Conservation (phyloP, 495 filamentous ascomycete species). For the Trichoderma reesei region DNA sequence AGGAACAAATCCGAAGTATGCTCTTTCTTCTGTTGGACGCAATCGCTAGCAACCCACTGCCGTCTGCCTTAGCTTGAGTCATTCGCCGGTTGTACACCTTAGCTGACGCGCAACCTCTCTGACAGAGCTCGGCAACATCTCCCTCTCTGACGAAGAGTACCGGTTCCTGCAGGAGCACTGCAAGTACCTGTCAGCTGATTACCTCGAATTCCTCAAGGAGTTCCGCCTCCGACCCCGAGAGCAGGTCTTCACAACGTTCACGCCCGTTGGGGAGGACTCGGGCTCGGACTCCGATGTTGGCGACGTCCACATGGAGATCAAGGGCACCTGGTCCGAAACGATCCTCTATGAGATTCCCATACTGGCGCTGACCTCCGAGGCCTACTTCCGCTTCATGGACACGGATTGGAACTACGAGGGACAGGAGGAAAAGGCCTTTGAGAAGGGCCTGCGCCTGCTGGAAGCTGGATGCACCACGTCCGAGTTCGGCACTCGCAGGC, state of each 20-base stretch:
- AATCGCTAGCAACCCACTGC: not conserved
- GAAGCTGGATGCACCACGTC: constrained; percentile 80
- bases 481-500: constrained; percentile 82
- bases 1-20: constrained; percentile 68
- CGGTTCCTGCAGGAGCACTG: constrained; percentile 69
- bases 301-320: constrained; percentile 59
- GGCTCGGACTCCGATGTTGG: constrained; percentile 62
- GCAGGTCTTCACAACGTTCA: constrained; percentile 66
- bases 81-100: not conserved
- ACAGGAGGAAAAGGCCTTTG: constrained; percentile 72
- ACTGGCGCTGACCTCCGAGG: constrained; percentile 82
- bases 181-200: constrained; percentile 66
- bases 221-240: constrained; percentile 74
- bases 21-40: not conserved
- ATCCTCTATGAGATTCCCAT: constrained; percentile 97
- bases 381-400: constrained; percentile 93
- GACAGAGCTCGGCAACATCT: constrained; percentile 67
- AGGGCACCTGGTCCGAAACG: constrained; percentile 84
- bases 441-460: constrained; percentile 68
- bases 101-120: not conserved
- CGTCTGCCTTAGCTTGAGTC: not conserved
- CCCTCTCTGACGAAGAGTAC: constrained; percentile 66
- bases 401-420: constrained; percentile 76
- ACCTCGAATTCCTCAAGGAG: constrained; percentile 67
- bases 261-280: constrained; percentile 47